Conservation (phyloP, 148 eudicot species). For the Talinum fruticosum region DNA sequence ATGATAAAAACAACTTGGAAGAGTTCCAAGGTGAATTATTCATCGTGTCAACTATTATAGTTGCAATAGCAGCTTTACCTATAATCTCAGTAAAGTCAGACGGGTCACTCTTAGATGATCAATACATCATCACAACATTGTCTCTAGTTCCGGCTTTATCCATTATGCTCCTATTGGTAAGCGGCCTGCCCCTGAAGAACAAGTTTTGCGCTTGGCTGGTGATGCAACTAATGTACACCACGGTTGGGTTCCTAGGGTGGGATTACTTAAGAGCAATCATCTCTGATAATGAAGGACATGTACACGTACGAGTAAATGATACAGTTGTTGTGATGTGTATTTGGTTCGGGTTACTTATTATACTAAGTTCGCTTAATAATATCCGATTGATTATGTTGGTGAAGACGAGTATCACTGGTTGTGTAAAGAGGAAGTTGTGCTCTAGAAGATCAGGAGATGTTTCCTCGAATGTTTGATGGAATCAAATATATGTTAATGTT, state of each 20-base stretch:
- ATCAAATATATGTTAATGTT: too few relatives aligned
- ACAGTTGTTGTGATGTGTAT: not conserved
- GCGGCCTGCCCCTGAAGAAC: conserved; percentile 31
- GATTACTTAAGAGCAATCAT: conserved; percentile 21
- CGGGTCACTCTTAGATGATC: conserved; percentile 3
- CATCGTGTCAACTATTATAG: conserved; percentile 20
- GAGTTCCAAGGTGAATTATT: conserved; percentile 25
- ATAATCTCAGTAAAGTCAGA: conserved; percentile 7
- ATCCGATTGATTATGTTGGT: conserved; percentile 24
- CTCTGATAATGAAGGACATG: conserved; percentile 21
- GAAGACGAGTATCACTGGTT: not conserved
- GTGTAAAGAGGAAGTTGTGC: conserved; percentile 1
- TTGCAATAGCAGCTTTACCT: conserved; percentile 20
- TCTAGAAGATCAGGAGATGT: too few relatives aligned
- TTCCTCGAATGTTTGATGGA: too few relatives aligned
- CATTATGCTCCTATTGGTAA: conserved; percentile 18
- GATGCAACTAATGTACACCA: conserved; percentile 30
- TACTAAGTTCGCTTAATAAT: conserved; percentile 17
- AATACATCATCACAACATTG: not conserved
- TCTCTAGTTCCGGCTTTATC: conserved; percentile 25
- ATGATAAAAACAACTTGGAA: conserved; percentile 7
- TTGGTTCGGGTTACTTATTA: conserved; percentile 17
- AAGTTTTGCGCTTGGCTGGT: conserved; percentile 29
- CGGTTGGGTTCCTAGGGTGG: conserved; percentile 22
- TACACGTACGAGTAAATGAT: not conserved